These are phyloP conservation scores for Tylopilus rubrobrunneus DNA, from an alignment of 768 basidiomycete genomes.

Conservation along the genomic window DNA sequence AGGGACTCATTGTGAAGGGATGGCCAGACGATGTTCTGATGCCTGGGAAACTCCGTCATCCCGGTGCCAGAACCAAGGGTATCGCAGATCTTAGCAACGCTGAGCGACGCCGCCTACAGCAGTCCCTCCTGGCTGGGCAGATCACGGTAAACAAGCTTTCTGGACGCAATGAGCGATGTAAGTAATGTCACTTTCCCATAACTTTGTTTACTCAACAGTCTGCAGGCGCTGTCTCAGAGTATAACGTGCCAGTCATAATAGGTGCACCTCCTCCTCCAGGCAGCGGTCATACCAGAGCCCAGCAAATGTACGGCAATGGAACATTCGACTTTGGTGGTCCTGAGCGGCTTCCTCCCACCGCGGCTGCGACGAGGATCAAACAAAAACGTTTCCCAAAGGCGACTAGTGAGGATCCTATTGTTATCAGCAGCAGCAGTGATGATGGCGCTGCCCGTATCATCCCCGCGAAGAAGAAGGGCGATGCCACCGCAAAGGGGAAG, in stretches of 20 bases:
- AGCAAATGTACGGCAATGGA: constrained; percentile 2
- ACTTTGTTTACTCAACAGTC: background rate
- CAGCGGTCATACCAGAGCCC: background rate
- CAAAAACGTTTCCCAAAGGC: background rate
- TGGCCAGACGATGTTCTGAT: constrained; percentile 1
- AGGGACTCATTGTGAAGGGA: background rate
- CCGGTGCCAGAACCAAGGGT: background rate
- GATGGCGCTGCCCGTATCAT: background rate
- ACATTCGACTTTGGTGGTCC: background rate
- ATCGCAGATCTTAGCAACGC: background rate
- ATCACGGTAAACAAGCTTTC: background rate
- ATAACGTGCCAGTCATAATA: background rate
- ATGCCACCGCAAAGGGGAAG: background rate
- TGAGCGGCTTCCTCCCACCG: background rate
- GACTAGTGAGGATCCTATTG: background rate
- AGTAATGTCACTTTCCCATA: background rate
- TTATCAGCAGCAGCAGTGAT: constrained; percentile 3
- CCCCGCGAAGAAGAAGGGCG: background rate
- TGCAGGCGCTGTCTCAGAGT: background rate
- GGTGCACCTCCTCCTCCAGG: background rate
- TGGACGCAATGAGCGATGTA: background rate
- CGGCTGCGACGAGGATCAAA: background rate
- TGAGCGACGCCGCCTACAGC: background rate
- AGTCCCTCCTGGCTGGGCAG: background rate
- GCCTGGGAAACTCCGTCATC: background rate